Conservation (phyloP, 208 protist genomes). For the Sergeia podlipaevii region DNA sequence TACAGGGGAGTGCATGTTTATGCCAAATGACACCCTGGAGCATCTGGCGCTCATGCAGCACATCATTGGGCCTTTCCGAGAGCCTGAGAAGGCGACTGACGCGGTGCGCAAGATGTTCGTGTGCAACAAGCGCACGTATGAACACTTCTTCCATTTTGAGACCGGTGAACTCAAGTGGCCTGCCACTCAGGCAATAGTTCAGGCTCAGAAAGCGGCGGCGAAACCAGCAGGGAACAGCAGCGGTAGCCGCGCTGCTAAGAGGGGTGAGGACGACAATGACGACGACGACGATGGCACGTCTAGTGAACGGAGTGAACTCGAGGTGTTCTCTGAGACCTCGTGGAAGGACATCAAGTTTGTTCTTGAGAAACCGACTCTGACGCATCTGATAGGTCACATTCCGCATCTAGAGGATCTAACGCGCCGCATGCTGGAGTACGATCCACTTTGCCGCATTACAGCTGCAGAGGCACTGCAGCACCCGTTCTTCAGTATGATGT, state of each 20-base stretch:
- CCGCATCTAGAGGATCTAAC: constrained; percentile 58
- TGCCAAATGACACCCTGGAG: constrained; percentile 67
- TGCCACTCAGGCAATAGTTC: constrained; percentile 22
- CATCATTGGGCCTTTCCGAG: constrained; percentile 63
- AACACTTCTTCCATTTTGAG: constrained; percentile 47
- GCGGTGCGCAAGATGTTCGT: constrained; percentile 23
- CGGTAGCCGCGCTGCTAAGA: constrained; percentile 1
- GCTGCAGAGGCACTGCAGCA: constrained; percentile 83
- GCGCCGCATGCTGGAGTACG: constrained; percentile 73
- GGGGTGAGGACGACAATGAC: constrained; percentile 9
- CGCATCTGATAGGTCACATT: constrained; percentile 45
- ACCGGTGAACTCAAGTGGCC: constrained; percentile 55
- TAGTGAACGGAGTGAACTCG: constrained; percentile 5
- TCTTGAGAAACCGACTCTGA: constrained; percentile 38
- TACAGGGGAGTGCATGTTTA: constrained; percentile 72
- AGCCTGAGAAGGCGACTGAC: neutral
- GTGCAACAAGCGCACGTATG: constrained; percentile 43
- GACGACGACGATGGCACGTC: constrained; percentile 12
- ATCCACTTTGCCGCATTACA: constrained; percentile 87
- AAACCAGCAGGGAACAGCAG: constrained; percentile 21
- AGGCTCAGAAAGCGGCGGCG: neutral
- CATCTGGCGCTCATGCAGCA: constrained; percentile 78
- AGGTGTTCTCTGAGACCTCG: constrained; percentile 22
- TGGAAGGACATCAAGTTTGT: constrained; percentile 55
- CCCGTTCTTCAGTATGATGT: constrained; percentile 46